Percentiles rank a stretch among this genome's conserved stretches.
Conservation (phyloP, 257 asterid species). For the Misopates orontium region DNA sequence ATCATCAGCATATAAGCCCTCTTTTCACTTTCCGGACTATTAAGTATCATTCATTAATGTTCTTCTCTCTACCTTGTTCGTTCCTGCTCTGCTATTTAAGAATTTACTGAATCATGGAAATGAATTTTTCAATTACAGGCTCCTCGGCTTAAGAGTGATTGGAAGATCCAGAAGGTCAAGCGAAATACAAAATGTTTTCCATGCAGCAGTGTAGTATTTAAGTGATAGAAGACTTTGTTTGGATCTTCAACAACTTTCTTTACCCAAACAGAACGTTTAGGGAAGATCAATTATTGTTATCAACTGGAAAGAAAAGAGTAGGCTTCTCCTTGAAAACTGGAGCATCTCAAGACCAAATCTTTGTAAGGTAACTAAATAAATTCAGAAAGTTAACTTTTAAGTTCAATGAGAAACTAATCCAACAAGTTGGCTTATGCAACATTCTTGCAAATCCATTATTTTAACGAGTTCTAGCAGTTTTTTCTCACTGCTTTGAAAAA, state of each 20-base stretch:
- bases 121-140: no score
- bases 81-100: no score
- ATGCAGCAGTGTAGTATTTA: background rate
- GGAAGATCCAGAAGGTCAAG: background rate
- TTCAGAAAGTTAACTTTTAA: background rate
- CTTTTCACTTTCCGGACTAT: background rate
- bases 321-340: background rate
- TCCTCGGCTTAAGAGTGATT: background rate
- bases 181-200: background rate
- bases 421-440: background rate
- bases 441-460: background rate
- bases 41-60: background rate
- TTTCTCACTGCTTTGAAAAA: no score
- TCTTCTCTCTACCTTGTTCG: no score
- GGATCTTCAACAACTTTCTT: no score
- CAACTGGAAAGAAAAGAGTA: background rate
- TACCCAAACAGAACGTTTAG: background rate
- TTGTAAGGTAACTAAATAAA: no score
- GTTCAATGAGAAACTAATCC: background rate
- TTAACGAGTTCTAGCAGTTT: background rate
- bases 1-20: background rate
- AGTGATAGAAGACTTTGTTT: background rate
- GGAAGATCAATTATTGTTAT: background rate
- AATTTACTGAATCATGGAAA: no score
- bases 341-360: background rate